Evolutionary conservation across 2,329 filamentous ascomycete genomes (phyloP).

Genomic region (Neurospora crassa): DNA sequence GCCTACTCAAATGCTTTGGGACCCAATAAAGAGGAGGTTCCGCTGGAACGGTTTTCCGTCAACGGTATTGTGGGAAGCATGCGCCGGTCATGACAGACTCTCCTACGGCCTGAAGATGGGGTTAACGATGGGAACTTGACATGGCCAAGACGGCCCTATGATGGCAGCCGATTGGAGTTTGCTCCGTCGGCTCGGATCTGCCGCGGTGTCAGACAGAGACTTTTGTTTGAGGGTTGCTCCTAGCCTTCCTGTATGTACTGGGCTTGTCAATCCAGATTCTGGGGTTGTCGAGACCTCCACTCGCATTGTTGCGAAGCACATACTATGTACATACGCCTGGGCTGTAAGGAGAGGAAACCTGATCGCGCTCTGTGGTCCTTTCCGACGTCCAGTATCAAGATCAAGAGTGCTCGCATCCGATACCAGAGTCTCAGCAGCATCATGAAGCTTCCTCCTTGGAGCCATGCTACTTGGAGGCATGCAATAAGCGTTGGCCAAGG

Average conservation of each 20-base stretch:
- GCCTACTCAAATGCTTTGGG: background rate
- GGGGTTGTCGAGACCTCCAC: background rate
- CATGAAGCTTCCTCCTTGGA: background rate
- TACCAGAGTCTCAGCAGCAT: background rate
- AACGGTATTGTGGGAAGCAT: background rate
- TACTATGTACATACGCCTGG: background rate
- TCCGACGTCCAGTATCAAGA: background rate
- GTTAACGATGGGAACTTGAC: background rate
- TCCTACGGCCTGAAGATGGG: background rate
- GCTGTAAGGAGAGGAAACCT: background rate
- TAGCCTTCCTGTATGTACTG: background rate
- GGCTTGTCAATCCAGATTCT: background rate
- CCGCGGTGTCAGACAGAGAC: background rate
- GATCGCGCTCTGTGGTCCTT: background rate
- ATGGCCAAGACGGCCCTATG: background rate
- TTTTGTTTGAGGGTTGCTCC: background rate
- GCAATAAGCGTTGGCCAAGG: background rate
- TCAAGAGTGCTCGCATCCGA: background rate
- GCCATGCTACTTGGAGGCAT: background rate
- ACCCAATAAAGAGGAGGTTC: background rate
- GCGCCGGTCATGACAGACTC: background rate
- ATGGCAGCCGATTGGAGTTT: background rate
- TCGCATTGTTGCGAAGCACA: background rate
- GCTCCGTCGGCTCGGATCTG: background rate
- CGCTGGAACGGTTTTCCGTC: background rate